Base-by-base conservation (phyloP, 306 rosid genomes). In the Vigna angularis region DNA sequence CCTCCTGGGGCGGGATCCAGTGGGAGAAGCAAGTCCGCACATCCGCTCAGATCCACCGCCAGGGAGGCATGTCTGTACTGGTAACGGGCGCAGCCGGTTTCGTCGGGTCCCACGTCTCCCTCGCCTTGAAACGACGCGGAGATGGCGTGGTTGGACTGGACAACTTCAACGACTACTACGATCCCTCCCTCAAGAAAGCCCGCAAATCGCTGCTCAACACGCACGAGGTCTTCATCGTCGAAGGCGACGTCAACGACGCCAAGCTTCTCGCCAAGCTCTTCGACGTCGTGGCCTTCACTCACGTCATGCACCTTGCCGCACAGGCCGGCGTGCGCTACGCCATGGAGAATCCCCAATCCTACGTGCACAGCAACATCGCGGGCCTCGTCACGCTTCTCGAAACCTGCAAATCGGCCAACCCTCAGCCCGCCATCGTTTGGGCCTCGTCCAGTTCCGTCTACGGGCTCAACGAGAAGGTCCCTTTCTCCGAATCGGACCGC, bases 301-400 rank as follows among this genome's bases (percentile, higher is more conserved):
- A 94, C 75, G 96, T 91, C 2, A 89, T 93, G 96, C 98, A 93
- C 69, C 79, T 93, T 9, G 98, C 98, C 1, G 97, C 98, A 1
- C 97, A 93, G n/a, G 98, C 98, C 26, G 97, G 98, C 0, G 97
- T 93, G 1, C 63, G 96, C 7, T 93, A 93, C 77, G 98, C 98
- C 36, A 90, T 93, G 98, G 96, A 90, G 79, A 93, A 93, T 16
- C 98, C 98, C 0, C 74, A 86, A 0, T 93, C 98, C 0, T 94
- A 94, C 9, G 93, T 93, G 4, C 97, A 93, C 80, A 93, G 97
- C 88, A 93, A 93, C 75, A 90, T 93, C 51, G 98, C 98, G 8
- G 98, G 91, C 0, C 93, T 93, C 52, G 94, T 91, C 40, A 76
- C 97, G 6, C 93, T 93, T 61, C 91, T 93, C 5, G 98, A 93